These are phyloP conservation scores for Saturnispora silvae DNA, from an alignment of 805 yeast species.

Conservation along the genomic window DNA sequence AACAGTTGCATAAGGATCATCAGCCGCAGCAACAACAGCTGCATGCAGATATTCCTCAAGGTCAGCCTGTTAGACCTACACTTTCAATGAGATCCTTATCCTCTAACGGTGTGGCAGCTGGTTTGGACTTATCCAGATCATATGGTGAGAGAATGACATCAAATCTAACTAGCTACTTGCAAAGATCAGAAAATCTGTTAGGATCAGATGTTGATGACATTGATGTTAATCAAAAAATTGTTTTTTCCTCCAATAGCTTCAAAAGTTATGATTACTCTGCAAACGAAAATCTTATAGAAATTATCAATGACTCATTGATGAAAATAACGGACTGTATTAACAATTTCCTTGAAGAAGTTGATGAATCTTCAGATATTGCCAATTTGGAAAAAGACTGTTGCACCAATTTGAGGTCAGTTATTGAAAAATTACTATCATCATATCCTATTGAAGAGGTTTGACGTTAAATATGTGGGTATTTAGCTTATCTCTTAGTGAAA, in stretches of 20 bases:
- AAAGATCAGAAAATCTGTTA: neutral
- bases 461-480: neutral
- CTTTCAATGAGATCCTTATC: slow-evolving; percentile 6
- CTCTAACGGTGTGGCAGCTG: neutral
- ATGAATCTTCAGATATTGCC: slow-evolving; percentile 8
- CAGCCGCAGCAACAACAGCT: no score
- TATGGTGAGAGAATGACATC: slow-evolving; percentile 6
- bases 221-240: slow-evolving; percentile 7
- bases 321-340: slow-evolving; percentile 3
- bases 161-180: slow-evolving; percentile 2
- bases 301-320: slow-evolving; percentile 2
- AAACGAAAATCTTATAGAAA: slow-evolving; percentile 1
- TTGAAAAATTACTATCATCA: slow-evolving; percentile 2
- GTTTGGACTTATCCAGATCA: slow-evolving; percentile 1
- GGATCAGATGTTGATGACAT: neutral
- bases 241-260: slow-evolving; percentile 6
- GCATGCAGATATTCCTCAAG: no score
- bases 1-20: no score
- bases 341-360: slow-evolving; percentile 1
- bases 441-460: no score
- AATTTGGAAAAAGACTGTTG: slow-evolving; percentile 14
- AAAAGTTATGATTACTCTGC: slow-evolving; percentile 1
- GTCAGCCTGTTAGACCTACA: slow-evolving; percentile 2
- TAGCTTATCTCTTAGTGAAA: neutral
- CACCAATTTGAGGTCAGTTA: slow-evolving; percentile 9